These are phyloP conservation scores for Candida wancherniae DNA, from an alignment of 805 yeast species.

Conservation along the genomic window DNA sequence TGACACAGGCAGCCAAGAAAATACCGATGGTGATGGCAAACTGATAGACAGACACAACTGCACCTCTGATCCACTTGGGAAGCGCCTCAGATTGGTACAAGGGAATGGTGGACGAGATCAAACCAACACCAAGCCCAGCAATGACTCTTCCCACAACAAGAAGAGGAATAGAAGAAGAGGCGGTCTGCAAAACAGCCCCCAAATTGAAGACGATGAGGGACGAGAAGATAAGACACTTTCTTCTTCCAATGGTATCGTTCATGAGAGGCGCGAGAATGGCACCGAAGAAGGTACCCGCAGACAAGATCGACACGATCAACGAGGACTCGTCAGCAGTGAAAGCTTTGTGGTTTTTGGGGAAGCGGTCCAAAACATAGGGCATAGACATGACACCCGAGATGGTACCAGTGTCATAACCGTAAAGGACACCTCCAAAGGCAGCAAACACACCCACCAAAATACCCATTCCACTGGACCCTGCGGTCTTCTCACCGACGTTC, in stretches of 20 bases:
- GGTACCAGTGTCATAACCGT: constrained; percentile 42
- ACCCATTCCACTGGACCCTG: constrained; percentile 41
- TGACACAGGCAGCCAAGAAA: constrained; percentile 34
- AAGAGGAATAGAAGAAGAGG: constrained; percentile 30
- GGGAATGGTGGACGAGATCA: constrained; percentile 37
- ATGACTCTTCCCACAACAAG: constrained; percentile 36
- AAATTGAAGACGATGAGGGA: constrained; percentile 31
- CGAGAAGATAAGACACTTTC: constrained; percentile 32
- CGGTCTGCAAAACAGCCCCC: constrained; percentile 37
- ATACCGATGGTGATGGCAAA: constrained; percentile 38
- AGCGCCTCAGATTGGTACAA: constrained; percentile 38
- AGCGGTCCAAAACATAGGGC: constrained; percentile 29
- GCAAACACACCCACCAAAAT: constrained; percentile 38
- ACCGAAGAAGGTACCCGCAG: constrained; percentile 42
- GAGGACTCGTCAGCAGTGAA: constrained; percentile 21
- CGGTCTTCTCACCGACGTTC: constrained; percentile 43
- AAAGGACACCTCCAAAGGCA: constrained; percentile 39
- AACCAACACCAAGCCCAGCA: constrained; percentile 41
- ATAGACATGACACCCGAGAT: constrained; percentile 40
- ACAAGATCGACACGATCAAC: constrained; percentile 28
- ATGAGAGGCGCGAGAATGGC: constrained; percentile 33
- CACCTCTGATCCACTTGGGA: constrained; percentile 43
- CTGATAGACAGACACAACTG: constrained; percentile 37
- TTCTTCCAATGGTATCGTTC: constrained; percentile 37
- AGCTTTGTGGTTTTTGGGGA: constrained; percentile 17